Evolutionary conservation across 345 rosid genomes (phyloP), one percentile per base, ranked within the genome.

Genomic region (Streptanthus diversifolius): DNA sequence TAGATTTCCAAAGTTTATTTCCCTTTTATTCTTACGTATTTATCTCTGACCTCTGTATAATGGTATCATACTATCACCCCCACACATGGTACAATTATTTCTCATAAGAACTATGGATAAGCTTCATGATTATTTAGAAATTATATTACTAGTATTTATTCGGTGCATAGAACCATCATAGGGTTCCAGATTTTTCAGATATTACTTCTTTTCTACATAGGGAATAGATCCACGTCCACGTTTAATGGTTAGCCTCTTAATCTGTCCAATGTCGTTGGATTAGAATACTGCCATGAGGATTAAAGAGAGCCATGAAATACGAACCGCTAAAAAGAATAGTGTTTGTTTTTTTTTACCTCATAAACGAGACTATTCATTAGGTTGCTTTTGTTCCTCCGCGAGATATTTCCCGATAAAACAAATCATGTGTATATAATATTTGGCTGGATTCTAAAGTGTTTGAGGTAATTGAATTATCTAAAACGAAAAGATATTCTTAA

Each of bases 401-500:
- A 25, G 53, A 37, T 15, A 43, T 2, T 27, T 4, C 29, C 17
- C 48, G 9, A 56, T 13, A 47, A 29, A 55, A 33, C 3, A 43
- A 57, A 47, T 51, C 11, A 52, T 51, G 36, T 68, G 55, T 21
- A 30, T 33, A 30, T 43, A 39, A 32, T 7, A 29, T 61, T 41
- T 61, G 35, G 67, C 53, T 58, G 10, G 72, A 75, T 62, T 61
- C 59, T 53, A 24, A 33, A 41, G 63, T 33, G 3, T 35, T 35
- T 60, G 24, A 27, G 45, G 25, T 24, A 41, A 63, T 5, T 44
- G 3, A 59, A 56, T 40, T 35, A 33, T 43, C 22, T 18, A 64
- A 45, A 27, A 35, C 39, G 24, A 52, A 67, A 66, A 41, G 5
- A 54, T 36, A 76, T 43, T 69, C 75, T 24, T 40, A 63, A 58